phyloP scores from a whole-genome alignment of 495 filamentous ascomycete species.

The Aspergillus biplanus region DNA sequence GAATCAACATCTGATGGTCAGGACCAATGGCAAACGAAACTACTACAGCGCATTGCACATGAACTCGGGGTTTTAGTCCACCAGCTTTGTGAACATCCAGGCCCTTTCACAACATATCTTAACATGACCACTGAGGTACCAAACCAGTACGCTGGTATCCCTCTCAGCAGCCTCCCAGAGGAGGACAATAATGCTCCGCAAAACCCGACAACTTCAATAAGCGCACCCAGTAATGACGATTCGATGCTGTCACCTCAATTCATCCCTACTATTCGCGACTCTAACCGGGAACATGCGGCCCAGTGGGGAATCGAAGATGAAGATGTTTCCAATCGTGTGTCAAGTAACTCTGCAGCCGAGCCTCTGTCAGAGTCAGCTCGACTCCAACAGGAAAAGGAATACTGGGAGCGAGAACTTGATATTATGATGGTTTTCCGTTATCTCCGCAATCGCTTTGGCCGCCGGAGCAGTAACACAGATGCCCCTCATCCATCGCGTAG shows the following conservation, averaged over 20 bases:
- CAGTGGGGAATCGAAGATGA: constrained; percentile 74
- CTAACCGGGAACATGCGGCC: constrained; percentile 54
- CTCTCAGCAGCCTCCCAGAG: constrained; percentile 40
- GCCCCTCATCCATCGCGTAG: constrained; percentile 39
- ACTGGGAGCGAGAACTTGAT: constrained; percentile 89
- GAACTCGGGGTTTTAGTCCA: constrained; percentile 85
- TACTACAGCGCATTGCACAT: constrained; percentile 81
- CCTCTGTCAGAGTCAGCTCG: constrained; percentile 37
- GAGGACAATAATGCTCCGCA: constrained; percentile 25
- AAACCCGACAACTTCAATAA: constrained; percentile 23
- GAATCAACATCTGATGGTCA: constrained; percentile 46
- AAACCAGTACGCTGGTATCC: constrained; percentile 59
- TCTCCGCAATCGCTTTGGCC: constrained; percentile 73
- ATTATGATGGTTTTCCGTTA: constrained; percentile 87
- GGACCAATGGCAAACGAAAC: constrained; percentile 70
- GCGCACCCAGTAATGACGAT: constrained; percentile 28
- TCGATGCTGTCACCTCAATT: constrained; percentile 48
- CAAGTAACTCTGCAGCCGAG: constrained; percentile 29
- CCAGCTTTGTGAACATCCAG: constrained; percentile 78
- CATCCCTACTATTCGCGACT: constrained; percentile 47
- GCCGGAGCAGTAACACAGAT: constrained; percentile 41
- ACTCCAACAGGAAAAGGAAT: constrained; percentile 59
- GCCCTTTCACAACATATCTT: constrained; percentile 79
- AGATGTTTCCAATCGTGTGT: constrained; percentile 28
- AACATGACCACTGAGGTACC: constrained; percentile 44